phyloP scores from a whole-genome alignment of 495 filamentous ascomycete genomes.

The Diplogelasinospora grovesii region DNA sequence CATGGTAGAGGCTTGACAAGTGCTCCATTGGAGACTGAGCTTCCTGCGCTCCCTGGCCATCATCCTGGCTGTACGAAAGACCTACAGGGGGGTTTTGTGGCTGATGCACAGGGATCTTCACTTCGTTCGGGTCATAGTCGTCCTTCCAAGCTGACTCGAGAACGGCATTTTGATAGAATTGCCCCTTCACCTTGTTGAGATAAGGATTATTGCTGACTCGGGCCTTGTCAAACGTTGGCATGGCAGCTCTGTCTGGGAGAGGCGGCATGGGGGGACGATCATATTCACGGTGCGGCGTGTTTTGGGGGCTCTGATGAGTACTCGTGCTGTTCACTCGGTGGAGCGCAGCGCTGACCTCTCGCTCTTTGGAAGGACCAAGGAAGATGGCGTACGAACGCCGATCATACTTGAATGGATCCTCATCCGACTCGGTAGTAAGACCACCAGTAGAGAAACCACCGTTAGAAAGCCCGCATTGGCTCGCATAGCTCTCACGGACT shows the following conservation, averaged over 20 bases:
- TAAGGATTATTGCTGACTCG: slow-evolving; percentile 11
- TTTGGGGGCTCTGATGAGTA: slow-evolving; percentile 3
- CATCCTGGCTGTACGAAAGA: too few relatives aligned
- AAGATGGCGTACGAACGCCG: slow-evolving; percentile 15
- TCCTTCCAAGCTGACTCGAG: slow-evolving; percentile 9
- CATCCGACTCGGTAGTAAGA: slow-evolving; percentile 19
- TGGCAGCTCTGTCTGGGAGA: neutral
- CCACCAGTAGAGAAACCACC: slow-evolving; percentile 8
- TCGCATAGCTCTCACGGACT: neutral
- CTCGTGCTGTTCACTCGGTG: slow-evolving; percentile 10
- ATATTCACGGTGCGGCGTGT: neutral
- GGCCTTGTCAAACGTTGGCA: neutral
- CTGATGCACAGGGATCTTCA: slow-evolving; percentile 8
- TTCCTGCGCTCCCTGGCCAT: too few relatives aligned
- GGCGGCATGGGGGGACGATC: slow-evolving; percentile 3
- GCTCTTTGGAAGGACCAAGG: slow-evolving; percentile 18
- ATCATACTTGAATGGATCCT: slow-evolving; percentile 29
- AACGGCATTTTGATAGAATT: slow-evolving; percentile 6
- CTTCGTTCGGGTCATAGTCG: slow-evolving; percentile 3
- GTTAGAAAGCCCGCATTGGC: slow-evolving; percentile 2
- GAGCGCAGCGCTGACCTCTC: slow-evolving; percentile 23
- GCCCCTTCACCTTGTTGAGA: slow-evolving; percentile 5
- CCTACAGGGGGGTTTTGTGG: neutral
- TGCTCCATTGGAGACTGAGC: too few relatives aligned
- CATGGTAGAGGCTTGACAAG: too few relatives aligned